These are phyloP conservation scores for Medicago arabica DNA, from an alignment of 306 rosid species.

Conservation along the genomic window DNA sequence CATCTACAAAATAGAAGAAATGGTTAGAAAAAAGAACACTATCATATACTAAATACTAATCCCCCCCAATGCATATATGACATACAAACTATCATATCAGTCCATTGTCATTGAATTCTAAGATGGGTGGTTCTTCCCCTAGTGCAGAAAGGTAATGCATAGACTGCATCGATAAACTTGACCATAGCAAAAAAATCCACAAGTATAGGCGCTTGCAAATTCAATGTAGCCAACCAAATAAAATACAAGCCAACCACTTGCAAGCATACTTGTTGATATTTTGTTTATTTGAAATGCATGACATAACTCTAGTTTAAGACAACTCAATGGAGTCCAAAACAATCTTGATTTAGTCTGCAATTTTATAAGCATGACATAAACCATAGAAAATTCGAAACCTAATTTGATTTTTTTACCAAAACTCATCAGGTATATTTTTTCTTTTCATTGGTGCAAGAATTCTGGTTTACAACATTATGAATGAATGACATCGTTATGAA, in stretches of 20 bases:
- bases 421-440: neutral
- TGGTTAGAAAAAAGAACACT: slow-evolving; percentile 26
- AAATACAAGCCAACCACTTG: neutral
- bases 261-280: neutral
- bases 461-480: slow-evolving; percentile 10
- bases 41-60: slow-evolving; percentile 13
- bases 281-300: neutral
- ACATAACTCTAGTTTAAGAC: neutral
- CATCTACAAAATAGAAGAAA: slow-evolving; percentile 59
- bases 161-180: slow-evolving; percentile 17
- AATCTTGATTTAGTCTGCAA: neutral
- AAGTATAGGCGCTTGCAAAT: neutral
- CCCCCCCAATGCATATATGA: slow-evolving; percentile 22
- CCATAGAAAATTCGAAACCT: slow-evolving; percentile 11
- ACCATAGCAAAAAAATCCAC: neutral
- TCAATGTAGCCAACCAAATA: neutral
- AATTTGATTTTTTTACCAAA: neutral
- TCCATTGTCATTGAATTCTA: slow-evolving; percentile 12
- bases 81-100: slow-evolving; percentile 18
- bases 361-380: slow-evolving; percentile 9
- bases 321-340: neutral
- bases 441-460: neutral
- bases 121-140: slow-evolving; percentile 3
- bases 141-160: slow-evolving; percentile 25
- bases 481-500: slow-evolving; percentile 8